These are phyloP conservation scores for Quambalaria eucalypti DNA, from an alignment of 1,284 basidiomycete genomes.

Conservation along the genomic window DNA sequence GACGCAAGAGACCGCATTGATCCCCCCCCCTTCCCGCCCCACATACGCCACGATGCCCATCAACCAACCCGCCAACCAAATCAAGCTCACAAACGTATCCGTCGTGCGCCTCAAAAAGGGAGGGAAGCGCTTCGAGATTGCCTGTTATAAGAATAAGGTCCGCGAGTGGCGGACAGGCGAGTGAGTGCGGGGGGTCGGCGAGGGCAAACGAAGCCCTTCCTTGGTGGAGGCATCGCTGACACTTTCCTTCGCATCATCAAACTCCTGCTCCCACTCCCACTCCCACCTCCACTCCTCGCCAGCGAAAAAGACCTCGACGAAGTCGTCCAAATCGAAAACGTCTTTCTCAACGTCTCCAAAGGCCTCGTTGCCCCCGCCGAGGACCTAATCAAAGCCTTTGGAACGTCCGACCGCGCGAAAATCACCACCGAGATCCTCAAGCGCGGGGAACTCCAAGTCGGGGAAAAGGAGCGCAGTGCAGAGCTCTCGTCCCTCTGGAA, in stretches of 20 bases:
- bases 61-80: slow-evolving; percentile 28
- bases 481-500: slow-evolving; percentile 72
- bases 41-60: slow-evolving; percentile 9
- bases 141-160: slow-evolving; percentile 99
- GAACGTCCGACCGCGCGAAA: slow-evolving; percentile 62
- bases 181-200: slow-evolving; percentile 32
- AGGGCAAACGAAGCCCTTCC: not conserved
- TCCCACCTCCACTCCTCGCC: not conserved
- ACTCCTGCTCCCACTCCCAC: slow-evolving; percentile 6
- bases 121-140: slow-evolving; percentile 95
- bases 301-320: slow-evolving; percentile 83
- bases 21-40: no score
- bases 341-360: slow-evolving; percentile 94
- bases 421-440: slow-evolving; percentile 61
- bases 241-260: no score
- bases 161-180: slow-evolving; percentile 89
- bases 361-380: slow-evolving; percentile 81
- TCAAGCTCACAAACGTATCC: slow-evolving; percentile 79
- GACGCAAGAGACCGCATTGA: no score
- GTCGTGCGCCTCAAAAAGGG: slow-evolving; percentile 90
- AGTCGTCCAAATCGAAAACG: slow-evolving; percentile 90
- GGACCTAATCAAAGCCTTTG: slow-evolving; percentile 85
- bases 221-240: not conserved
- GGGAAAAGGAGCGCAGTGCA: slow-evolving; percentile 89
- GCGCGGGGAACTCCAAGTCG: slow-evolving; percentile 83